Base-by-base conservation (phyloP, 148 eudicot genomes). In the Linanthus parryae region DNA sequence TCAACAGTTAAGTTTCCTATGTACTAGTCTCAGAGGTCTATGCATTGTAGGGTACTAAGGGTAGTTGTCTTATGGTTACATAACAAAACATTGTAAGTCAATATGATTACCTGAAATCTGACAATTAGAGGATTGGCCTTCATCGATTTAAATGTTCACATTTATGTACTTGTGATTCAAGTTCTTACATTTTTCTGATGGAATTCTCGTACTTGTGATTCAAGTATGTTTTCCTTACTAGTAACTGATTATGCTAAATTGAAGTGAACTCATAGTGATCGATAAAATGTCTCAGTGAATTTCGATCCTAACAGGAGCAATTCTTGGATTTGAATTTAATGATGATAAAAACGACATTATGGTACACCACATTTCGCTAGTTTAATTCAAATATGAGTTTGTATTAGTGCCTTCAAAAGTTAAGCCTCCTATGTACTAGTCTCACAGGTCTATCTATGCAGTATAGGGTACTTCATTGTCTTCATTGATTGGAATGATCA, bases 301-400 rank as follows among this genome's bases (percentile, higher is more conserved):
- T n/a, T n/a, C n/a, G n/a, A n/a, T n/a, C n/a, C n/a, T n/a, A n/a
- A n/a, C n/a, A n/a, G n/a, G n/a, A n/a, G n/a, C n/a, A n/a, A n/a
- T n/a, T n/a, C n/a, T n/a, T n/a, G n/a, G n/a, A n/a, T n/a, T n/a
- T n/a, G n/a, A n/a, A n/a, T n/a, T n/a, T n/a, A n/a, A n/a, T n/a
- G n/a, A n/a, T 61, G 65, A 61, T 62, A 66, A 65, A 65, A 69
- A 46, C 56, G 64, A 44, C 58, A 38, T 42, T 39, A 45, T 68
- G 60, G 70, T 50, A 64, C 67, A n/a, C 55, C 5, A 5, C 35
- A 31, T 5, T 5, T 5, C 44, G 61, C 63, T 9, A 49, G 61
- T 57, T 64, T 69, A 60, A 64, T 37, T 54, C 56, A 74, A 71
- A 65, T 68, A 70, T 69, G 66, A 61, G 64, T 53, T 53, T 66